Conservation (phyloP, 148 eudicot genomes). For the Suaeda aralocaspica region DNA sequence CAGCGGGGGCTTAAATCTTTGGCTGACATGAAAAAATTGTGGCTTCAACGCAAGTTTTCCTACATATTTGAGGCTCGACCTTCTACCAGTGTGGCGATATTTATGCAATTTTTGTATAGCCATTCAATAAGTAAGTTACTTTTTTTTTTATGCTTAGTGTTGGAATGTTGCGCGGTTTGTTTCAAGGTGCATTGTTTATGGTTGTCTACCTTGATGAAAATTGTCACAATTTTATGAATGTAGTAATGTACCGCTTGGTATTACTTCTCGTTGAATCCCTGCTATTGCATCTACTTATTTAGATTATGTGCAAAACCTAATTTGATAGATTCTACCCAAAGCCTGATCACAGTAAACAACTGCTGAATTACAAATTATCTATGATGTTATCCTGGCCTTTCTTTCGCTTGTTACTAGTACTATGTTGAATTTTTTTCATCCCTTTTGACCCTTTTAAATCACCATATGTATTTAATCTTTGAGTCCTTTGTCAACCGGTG, state of each 20-base stretch:
- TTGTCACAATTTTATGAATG: not conserved
- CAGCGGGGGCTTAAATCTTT: conserved; percentile 43
- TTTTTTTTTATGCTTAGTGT: conserved; percentile 5
- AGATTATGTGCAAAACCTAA: not conserved
- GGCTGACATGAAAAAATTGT: conserved; percentile 61
- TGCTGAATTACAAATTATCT: no score
- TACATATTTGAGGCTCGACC: conserved; percentile 73
- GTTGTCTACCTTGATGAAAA: not conserved
- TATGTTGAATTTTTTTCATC: not conserved
- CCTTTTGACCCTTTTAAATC: not conserved
- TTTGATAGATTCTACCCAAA: not conserved
- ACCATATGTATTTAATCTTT: not conserved
- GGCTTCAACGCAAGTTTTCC: conserved; percentile 71
- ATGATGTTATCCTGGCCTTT: not conserved
- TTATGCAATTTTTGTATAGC: conserved; percentile 67
- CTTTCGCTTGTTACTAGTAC: no score
- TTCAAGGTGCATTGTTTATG: not conserved
- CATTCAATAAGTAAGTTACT: conserved; percentile 55
- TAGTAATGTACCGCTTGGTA: not conserved
- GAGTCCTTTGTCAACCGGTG: not conserved
- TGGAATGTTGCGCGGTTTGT: not conserved
- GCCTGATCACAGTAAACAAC: not conserved
- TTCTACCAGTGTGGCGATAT: conserved; percentile 45
- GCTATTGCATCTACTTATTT: not conserved
- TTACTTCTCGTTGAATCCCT: not conserved